phyloP scores from a whole-genome alignment of 2,329 filamentous ascomycete genomes.

The Sporothrix luriei region DNA sequence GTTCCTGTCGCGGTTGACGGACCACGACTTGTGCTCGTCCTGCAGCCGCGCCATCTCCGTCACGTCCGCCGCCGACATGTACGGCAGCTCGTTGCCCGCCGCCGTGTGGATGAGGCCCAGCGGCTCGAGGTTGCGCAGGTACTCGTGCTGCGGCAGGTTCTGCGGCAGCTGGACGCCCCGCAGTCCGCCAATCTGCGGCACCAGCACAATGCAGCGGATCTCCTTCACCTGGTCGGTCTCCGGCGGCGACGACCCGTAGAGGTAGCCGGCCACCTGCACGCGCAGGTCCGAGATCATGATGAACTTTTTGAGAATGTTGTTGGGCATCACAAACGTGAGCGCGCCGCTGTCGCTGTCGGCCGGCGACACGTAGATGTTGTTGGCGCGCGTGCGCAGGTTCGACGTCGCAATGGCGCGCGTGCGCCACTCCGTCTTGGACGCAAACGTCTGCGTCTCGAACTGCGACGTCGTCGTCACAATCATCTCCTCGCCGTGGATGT shows the following conservation, averaged over 20 bases:
- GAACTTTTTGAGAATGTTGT: conserved; percentile 97
- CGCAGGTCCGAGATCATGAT: conserved; percentile 96
- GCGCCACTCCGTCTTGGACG: conserved; percentile 98
- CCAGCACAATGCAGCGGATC: conserved; percentile 93
- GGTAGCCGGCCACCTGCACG: conserved; percentile 92
- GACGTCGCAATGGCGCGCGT: conserved; percentile 95
- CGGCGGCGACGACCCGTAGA: conserved; percentile 88
- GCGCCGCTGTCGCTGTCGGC: conserved; percentile 90
- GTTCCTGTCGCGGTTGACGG: conserved; percentile 73
- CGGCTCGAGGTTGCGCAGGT: conserved; percentile 82
- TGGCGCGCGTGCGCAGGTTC: conserved; percentile 87
- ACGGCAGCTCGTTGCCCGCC: conserved; percentile 90
- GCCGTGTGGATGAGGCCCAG: conserved; percentile 94
- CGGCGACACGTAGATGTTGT: conserved; percentile 98
- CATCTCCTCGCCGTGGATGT: conserved; percentile 94
- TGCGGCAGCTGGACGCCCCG: conserved; percentile 90
- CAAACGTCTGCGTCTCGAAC: conserved; percentile 96
- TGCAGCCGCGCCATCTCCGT: conserved; percentile 91
- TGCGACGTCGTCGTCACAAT: conserved; percentile 97
- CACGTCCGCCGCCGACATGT: conserved; percentile 94
- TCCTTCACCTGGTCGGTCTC: conserved; percentile 98
- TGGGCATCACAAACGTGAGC: conserved; percentile 97
- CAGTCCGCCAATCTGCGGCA: conserved; percentile 92
- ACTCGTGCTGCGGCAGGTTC: conserved; percentile 87
- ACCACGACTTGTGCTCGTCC: conserved; percentile 74